Conservation (phyloP, 2,329 filamentous ascomycete species). For the Phialocephala sp. region DNA sequence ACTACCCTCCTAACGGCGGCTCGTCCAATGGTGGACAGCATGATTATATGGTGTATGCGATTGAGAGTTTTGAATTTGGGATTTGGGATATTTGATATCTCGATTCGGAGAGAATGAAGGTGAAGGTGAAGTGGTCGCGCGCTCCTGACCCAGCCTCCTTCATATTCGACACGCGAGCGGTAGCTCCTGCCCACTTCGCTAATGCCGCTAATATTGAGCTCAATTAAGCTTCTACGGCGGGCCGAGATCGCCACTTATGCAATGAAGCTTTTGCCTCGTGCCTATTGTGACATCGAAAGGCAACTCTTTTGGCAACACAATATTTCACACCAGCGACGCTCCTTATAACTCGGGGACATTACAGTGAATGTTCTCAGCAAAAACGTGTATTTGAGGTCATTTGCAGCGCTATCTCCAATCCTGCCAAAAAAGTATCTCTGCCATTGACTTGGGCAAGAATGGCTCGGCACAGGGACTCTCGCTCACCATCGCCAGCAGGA, state of each 20-base stretch:
- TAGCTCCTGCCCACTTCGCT: slow-evolving; percentile 11
- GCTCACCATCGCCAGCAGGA: slow-evolving; percentile 95
- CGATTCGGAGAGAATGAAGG: slow-evolving; percentile 19
- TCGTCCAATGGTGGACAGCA: slow-evolving; percentile 43
- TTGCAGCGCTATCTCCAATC: slow-evolving; percentile 5
- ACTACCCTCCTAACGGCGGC: slow-evolving; percentile 39
- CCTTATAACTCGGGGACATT: background rate
- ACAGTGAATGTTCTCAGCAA: background rate
- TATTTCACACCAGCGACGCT: background rate
- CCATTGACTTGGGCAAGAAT: slow-evolving; percentile 51
- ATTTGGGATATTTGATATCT: slow-evolving; percentile 14
- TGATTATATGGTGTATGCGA: slow-evolving; percentile 27
- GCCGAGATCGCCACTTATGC: background rate
- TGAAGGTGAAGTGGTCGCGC: slow-evolving; percentile 14
- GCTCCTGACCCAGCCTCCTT: slow-evolving; percentile 30
- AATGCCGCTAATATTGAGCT: background rate
- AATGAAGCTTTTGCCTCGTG: slow-evolving; percentile 5
- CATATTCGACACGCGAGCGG: slow-evolving; percentile 29
- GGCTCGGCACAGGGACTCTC: slow-evolving; percentile 66
- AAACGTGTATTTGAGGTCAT: background rate
- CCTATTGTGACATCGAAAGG: background rate
- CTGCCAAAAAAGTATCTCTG: slow-evolving; percentile 52
- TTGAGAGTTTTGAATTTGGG: background rate
- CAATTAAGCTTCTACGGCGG: background rate
- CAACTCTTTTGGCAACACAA: background rate